Conservation (phyloP, 2,329 filamentous ascomycete species). For the Hypoxylon sp. region DNA sequence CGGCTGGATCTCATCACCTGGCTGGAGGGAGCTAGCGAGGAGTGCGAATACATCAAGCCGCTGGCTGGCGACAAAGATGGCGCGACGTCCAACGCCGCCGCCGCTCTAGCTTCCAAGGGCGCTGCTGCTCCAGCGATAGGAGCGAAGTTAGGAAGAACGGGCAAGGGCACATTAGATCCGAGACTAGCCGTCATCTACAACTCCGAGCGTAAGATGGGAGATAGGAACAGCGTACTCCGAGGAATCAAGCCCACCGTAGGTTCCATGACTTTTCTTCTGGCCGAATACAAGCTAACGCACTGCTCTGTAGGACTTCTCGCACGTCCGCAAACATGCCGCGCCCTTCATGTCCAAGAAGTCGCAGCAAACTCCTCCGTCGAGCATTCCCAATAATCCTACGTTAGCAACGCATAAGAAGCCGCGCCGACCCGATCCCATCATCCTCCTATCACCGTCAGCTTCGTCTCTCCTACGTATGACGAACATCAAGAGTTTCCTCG, state of each 20-base stretch:
- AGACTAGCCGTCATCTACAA: slow-evolving; percentile 90
- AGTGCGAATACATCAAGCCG: slow-evolving; percentile 93
- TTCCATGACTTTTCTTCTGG: slow-evolving; percentile 31
- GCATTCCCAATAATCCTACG: slow-evolving; percentile 60
- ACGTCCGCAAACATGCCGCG: slow-evolving; percentile 87
- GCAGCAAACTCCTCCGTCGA: slow-evolving; percentile 56
- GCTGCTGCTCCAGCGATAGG: slow-evolving; percentile 59
- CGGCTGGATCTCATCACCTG: slow-evolving; percentile 92
- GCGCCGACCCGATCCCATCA: slow-evolving; percentile 82
- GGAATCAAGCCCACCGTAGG: slow-evolving; percentile 90
- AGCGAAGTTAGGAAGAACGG: slow-evolving; percentile 65
- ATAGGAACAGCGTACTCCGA: slow-evolving; percentile 88
- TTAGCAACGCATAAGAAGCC: slow-evolving; percentile 70
- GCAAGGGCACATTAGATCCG: slow-evolving; percentile 81
- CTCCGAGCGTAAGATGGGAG: slow-evolving; percentile 90
- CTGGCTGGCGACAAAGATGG: slow-evolving; percentile 76
- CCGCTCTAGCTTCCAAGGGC: slow-evolving; percentile 58
- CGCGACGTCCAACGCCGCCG: slow-evolving; percentile 59
- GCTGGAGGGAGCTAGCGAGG: slow-evolving; percentile 90
- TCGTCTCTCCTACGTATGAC: slow-evolving; percentile 95
- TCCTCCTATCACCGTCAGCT: slow-evolving; percentile 94
- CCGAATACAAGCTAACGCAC: slow-evolving; percentile 11
- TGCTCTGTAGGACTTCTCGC: slow-evolving; percentile 85
- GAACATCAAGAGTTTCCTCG: slow-evolving; percentile 95
- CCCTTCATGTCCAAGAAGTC: slow-evolving; percentile 79